Base-by-base conservation (phyloP, 345 rosid genomes). In the Salix caprea region DNA sequence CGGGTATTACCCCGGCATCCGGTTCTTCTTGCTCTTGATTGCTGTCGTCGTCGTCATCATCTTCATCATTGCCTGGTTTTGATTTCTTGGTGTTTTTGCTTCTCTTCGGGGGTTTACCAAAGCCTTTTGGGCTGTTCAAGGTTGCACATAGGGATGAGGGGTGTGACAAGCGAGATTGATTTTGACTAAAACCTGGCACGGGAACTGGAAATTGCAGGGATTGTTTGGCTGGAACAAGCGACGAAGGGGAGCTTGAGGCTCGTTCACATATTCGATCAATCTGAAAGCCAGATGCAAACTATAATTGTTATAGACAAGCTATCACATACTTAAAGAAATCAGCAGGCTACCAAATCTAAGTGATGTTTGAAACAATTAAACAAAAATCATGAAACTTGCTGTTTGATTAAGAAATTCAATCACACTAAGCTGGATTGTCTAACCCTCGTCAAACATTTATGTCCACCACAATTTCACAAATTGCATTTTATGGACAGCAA, bases 81-180 rank as follows among this genome's bases (percentile, higher is more conserved):
- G 81, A 48, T 77, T 85, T 88, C 81, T 86, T 91, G 8, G 62
- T 54, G 81, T 76, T 94, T 61, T 81, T 87, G 66, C 78, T 79
- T 82, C 85, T 90, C 92, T 84, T 92, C 16, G 88, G 88, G 6
- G 92, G 74, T 36, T 83, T 82, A 67, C 94, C 96, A 72, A 95
- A 95, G 54, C 97, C 97, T 91, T 68, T 89, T 2, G 94, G 97
- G 54, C 90, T 84, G 58, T 87, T 91, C 88, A 85, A 78, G 24
- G 92, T 77, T 64, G 96, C 94, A 26, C 81, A n/a, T 19, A 87
- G 24, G 58, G 88, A 86, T 30, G 82, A 69, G 16, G 83, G 0
- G 42, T 64, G 78, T 48, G 82, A 69, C 32, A 76, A 67, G 34
- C 65, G 72, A 65, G 69, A 67, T 30, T 69, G 76, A 19, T 75